Evolutionary conservation across 768 basidiomycete genomes (phyloP), one percentile per base, ranked within the genome.

Genomic region (Boletus tylopilopsis): DNA sequence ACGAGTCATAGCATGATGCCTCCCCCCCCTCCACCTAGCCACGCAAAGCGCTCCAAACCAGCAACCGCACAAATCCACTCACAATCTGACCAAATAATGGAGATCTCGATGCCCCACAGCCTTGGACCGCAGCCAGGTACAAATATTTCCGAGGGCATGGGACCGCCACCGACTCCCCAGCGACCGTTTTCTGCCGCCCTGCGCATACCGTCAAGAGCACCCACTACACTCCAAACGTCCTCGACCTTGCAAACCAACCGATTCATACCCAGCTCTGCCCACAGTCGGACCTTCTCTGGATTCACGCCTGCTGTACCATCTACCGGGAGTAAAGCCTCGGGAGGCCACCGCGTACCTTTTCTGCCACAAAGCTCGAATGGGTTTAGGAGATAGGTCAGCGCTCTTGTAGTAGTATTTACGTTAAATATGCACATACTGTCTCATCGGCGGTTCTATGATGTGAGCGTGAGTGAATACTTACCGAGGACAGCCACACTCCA

Each of bases 291-390:
- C 27, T 64, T 56, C 15, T 42, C 61, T 41, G 55, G 64, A 33
- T 23, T 45, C 37, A 29, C 35, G 21, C 32, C 56, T 12, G 30
- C 39, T 29, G 61, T 60, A n/a, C 64, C 59, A 42, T 56, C 69
- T 22, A 51, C 62, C n/a, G 53, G 60, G 25, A 56, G 45, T 19
- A 57, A 47, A 34, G 54, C 63, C 29, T 64, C 68, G 19, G 63
- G 68, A 35, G 69, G 67, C 45, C 82, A 85, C 50, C 74, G 82
- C 57, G 69, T 72, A 52, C 78, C 81, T 35, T 85, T 85, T 61
- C 60, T 77, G 32, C 73, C 72, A 24, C 68, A 70, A 22, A 45
- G 55, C 33, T 51, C 67, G 32, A 66, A 59, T 23, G 64, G 62
- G 35, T 66, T 71, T 51, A 62, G 68, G 37, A 71, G 56, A 62